Evolutionary conservation across 305 asterid species (phyloP).

Genomic region (Rubia balearica): DNA sequence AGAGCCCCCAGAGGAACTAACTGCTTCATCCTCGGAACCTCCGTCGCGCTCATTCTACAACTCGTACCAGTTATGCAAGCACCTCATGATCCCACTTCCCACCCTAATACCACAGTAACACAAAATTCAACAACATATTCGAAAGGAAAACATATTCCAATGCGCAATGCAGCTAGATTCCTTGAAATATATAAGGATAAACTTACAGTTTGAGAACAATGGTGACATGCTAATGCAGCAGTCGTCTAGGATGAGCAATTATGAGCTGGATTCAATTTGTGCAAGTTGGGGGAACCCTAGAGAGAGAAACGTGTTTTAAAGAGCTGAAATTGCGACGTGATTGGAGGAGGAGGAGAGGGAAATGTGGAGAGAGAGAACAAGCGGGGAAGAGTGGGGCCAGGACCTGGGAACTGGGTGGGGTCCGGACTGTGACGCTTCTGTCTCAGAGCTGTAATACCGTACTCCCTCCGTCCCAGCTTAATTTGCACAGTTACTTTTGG

Average conservation of each 20-base stretch:
- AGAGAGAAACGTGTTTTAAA: conserved; percentile 16
- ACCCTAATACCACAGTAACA: conserved; percentile 20
- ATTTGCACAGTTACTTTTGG: no score
- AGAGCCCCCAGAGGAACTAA: conserved; percentile 72
- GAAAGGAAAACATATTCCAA: not conserved
- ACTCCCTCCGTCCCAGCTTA: not conserved
- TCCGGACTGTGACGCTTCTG: conserved; percentile 7
- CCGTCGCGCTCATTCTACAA: conserved; percentile 48
- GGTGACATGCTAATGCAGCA: not conserved
- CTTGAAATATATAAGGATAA: not conserved
- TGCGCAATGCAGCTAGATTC: not conserved
- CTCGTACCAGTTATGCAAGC: conserved; percentile 37
- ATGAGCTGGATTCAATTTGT: conserved; percentile 28
- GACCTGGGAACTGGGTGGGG: not conserved
- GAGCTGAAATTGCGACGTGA: conserved; percentile 24
- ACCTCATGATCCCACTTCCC: conserved; percentile 27
- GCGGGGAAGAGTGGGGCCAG: conserved; percentile 4
- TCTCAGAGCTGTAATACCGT: conserved; percentile 2
- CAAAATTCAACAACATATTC: conserved; percentile 18
- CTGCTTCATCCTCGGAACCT: conserved; percentile 56
- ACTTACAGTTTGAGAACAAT: not conserved
- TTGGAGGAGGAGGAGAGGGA: conserved; percentile 7
- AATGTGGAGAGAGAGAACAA: conserved; percentile 1
- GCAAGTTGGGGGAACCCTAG: conserved; percentile 34
- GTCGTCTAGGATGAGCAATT: conserved; percentile 9